phyloP scores from a whole-genome alignment of 2,329 filamentous ascomycete species.

The Ascochyta koolunga region DNA sequence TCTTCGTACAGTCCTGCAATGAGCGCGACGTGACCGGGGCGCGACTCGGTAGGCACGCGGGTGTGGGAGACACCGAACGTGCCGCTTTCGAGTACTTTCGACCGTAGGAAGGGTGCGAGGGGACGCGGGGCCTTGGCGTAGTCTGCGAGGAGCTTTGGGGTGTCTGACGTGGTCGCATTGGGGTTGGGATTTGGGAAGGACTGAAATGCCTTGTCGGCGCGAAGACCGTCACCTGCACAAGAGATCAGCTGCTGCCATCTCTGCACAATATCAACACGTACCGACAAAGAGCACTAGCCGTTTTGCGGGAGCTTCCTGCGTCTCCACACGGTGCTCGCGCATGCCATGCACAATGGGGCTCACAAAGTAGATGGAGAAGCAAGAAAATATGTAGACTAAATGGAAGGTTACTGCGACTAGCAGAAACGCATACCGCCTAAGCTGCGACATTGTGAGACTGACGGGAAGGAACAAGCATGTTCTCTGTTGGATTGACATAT shows the following conservation, averaged over 20 bases:
- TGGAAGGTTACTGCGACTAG: slow-evolving; percentile 91
- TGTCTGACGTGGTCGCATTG: slow-evolving; percentile 54
- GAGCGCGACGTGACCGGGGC: slow-evolving; percentile 93
- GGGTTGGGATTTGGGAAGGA: slow-evolving; percentile 86
- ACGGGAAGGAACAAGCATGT: slow-evolving; percentile 25
- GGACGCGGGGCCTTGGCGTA: slow-evolving; percentile 68
- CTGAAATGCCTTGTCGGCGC: slow-evolving; percentile 97
- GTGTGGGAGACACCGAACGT: slow-evolving; percentile 98
- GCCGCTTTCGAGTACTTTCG: slow-evolving; percentile 82
- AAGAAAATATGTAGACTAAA: slow-evolving; percentile 89
- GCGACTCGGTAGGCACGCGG: slow-evolving; percentile 92
- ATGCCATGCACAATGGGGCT: slow-evolving; percentile 97
- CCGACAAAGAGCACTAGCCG: slow-evolving; percentile 93
- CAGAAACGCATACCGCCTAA: slow-evolving; percentile 80
- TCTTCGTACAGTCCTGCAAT: slow-evolving; percentile 98
- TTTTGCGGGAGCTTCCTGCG: slow-evolving; percentile 79
- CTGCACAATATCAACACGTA: slow-evolving; percentile 40
- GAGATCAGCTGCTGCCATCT: background rate
- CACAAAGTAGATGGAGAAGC: slow-evolving; percentile 99
- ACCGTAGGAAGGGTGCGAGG: slow-evolving; percentile 89
- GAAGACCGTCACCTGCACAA: slow-evolving; percentile 78
- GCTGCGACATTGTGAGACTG: slow-evolving; percentile 54
- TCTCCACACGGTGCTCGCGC: slow-evolving; percentile 76
- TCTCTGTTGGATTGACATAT: too few relatives aligned
- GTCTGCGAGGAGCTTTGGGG: slow-evolving; percentile 7